Conservation (phyloP, 305 asterid species). For the Euphrasia arctica region DNA sequence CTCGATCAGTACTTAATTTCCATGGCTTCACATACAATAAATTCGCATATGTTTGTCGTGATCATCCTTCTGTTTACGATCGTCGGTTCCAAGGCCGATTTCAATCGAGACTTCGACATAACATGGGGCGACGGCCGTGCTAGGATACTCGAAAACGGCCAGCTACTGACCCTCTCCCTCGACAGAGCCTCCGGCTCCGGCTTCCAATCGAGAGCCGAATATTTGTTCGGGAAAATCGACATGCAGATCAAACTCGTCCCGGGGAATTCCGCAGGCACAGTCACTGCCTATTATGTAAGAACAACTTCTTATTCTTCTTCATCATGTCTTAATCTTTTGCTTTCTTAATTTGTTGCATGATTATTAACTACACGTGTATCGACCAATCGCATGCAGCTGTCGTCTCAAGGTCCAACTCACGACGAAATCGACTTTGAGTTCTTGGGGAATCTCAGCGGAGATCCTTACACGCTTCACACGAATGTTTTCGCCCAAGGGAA, state of each 20-base stretch:
- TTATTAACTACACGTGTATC: neutral
- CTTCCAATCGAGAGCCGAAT: constrained; percentile 48
- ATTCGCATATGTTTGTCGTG: neutral
- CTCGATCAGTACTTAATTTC: too few species aligned
- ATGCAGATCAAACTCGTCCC: constrained; percentile 55
- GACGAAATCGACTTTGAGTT: constrained; percentile 71
- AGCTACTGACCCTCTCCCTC: constrained; percentile 43
- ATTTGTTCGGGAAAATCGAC: constrained; percentile 42
- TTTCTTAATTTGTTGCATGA: neutral
- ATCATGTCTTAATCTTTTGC: neutral
- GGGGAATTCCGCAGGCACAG: constrained; percentile 60
- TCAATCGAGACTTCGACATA: constrained; percentile 39
- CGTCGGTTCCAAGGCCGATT: constrained; percentile 16
- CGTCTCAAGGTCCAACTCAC: constrained; percentile 53
- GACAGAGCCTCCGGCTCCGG: constrained; percentile 49
- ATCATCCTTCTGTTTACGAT: neutral
- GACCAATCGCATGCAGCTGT: constrained; percentile 32
- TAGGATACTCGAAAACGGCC: constrained; percentile 25
- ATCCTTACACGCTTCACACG: constrained; percentile 63
- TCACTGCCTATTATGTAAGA: constrained; percentile 45
- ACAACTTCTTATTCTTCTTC: neutral
- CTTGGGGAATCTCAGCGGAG: constrained; percentile 65
- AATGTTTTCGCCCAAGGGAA: constrained; percentile 57
- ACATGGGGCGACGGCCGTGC: constrained; percentile 47
- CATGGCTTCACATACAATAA: too few species aligned